Evolutionary conservation across 1,284 basidiomycete genomes (phyloP), one percentile per base, ranked within the genome.

Genomic region (Cryptococcus sp.): DNA sequence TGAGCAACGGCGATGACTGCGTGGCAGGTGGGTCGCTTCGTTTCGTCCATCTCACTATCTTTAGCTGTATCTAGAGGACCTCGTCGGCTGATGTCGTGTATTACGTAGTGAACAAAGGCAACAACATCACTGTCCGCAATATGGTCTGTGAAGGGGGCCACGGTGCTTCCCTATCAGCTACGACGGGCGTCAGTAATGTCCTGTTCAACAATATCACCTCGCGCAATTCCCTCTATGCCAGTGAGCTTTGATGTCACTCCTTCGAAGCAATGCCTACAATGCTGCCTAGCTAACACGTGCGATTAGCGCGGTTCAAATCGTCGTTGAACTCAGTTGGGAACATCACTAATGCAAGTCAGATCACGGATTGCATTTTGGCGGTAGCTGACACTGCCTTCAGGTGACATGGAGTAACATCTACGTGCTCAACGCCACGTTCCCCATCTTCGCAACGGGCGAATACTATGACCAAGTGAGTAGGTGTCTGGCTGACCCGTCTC

Each of bases 1-100:
- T 81, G 20, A 77, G 80, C 58, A 82, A 82, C 48, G 82, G 82
- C 5, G 82, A 82, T 58, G 81, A 82, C 60, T 82, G 81, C 55
- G 75, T 82, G 38, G 81, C 81, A 11, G 78, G 82, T 16, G 79
- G 81, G 60, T 76, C 79, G 13, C 30, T 35, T 35, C 30, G 30
- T 5, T 35, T 35, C 30, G 30, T 42, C 30, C 22, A 3, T 35
- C 13, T 15, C 30, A 20, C 30, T 38, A 16, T 39, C 6, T 16
- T 23, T 19, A 8, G 5, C 17, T 1, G 49, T 3, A 35, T 27
- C 27, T 11, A 35, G n/a, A 16, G 17, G 13, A 25, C 16, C 48
- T n/a, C 27, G 10, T 35, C 30, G 8, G 13, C 30, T 35, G 30
- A 35, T 35, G 19, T 15, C n/a, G 19, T 39, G 17, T 16, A 27